Evolutionary conservation across 108 stramenopile species (phyloP), one percentile per base, ranked within the genome.

Genomic region (Cyclotella kingstonii): DNA sequence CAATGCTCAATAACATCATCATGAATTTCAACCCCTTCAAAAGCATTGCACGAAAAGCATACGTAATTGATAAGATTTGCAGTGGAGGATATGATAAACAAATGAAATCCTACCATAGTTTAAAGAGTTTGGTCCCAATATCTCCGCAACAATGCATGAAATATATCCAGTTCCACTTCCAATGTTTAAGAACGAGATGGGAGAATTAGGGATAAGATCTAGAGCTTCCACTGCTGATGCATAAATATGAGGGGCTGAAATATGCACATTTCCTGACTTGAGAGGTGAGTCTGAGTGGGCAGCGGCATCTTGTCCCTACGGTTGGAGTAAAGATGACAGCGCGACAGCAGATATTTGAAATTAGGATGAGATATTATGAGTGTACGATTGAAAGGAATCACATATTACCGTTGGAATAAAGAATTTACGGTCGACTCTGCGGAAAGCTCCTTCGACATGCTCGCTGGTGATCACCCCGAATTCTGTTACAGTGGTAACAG

Each of bases 211-310:
- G 7, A 58, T 51, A n/a, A 96, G 81, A 38, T 90, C 88, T 54
- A 96, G 60, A 10, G 90, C 91, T 40, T 94, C 89, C 36, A 96
- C 41, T 18, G 82, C 89, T 34, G 84, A 60, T 14, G 84, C 89
- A 59, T 96, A 96, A 33, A 96, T 94, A 44, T 94, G 92, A 7
- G 95, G 95, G 21, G 95, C 92, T n/a, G 86, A 89, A n/a, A 94
- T 81, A 61, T 96, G 95, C 28, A 93, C 74, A 55, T 82, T 83
- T 10, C 84, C 92, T 33, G 87, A 87, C 41, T 77, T 79, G 31
- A 93, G 57, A 11, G 92, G 92, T 47, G 86, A 85, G 53, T 93
- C 92, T 8, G 76, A 67, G 54, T 93, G 80, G 3, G 92, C 91
- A 38, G 78, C 36, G 19, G 72, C 33, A 42, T 83, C 78, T 28